phyloP scores from a whole-genome alignment of 2,329 filamentous ascomycete genomes.

The Claviceps citrina region DNA sequence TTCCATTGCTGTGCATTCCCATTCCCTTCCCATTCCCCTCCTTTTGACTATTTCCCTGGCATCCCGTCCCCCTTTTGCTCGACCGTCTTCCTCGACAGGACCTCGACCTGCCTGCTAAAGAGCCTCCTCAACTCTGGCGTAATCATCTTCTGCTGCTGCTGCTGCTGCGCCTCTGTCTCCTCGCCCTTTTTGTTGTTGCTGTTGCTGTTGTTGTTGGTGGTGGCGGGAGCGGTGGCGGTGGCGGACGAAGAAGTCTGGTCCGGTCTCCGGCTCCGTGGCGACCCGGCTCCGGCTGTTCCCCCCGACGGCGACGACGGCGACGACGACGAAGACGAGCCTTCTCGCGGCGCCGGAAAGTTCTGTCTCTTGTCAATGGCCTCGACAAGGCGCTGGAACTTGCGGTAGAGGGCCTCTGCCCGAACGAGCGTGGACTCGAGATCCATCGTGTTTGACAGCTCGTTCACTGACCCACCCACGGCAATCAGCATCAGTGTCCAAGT shows the following conservation, averaged over 20 bases:
- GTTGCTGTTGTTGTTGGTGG: too few species aligned
- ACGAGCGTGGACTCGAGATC: slow-evolving; percentile 77
- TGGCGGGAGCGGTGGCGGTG: too few species aligned
- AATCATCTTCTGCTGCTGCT: slow-evolving; percentile 33
- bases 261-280: slow-evolving; percentile 1
- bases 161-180: slow-evolving; percentile 18
- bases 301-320: too few species aligned
- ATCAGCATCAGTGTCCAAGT: background rate
- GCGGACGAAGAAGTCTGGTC: slow-evolving; percentile 4
- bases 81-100: slow-evolving; percentile 24
- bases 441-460: slow-evolving; percentile 86
- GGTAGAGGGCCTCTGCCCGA: slow-evolving; percentile 77
- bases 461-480: slow-evolving; percentile 50
- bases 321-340: slow-evolving; percentile 8
- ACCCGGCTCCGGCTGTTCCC: too few species aligned
- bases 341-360: slow-evolving; percentile 52
- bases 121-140: slow-evolving; percentile 41
- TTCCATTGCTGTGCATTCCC: too few species aligned
- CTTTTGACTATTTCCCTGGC: slow-evolving; percentile 16
- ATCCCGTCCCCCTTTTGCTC: slow-evolving; percentile 22
- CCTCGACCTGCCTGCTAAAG: slow-evolving; percentile 32
- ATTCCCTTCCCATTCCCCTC: too few species aligned
- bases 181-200: slow-evolving; percentile 21
- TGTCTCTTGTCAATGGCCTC: slow-evolving; percentile 86
- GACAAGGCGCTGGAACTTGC: slow-evolving; percentile 72